These are phyloP conservation scores for Penicillium sp. DNA, from an alignment of 2,329 filamentous ascomycete genomes.

Conservation along the genomic window DNA sequence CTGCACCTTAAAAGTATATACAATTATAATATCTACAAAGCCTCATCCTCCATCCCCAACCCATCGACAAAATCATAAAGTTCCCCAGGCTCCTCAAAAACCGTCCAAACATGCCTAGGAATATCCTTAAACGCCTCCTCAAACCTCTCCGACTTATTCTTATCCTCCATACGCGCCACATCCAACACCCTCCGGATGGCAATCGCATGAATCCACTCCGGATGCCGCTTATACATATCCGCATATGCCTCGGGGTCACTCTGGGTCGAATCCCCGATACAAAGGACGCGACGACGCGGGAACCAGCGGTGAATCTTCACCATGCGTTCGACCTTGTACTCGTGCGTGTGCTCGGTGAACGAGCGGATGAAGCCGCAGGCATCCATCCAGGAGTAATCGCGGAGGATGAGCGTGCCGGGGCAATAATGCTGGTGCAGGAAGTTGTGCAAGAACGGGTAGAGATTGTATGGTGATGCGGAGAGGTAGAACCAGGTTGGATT, in stretches of 20 bases:
- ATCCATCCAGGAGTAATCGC: slow-evolving; percentile 81
- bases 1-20: too few species aligned
- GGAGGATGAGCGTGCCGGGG: slow-evolving; percentile 72
- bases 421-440: slow-evolving; percentile 70
- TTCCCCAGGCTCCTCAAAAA: slow-evolving; percentile 73
- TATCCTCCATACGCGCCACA: slow-evolving; percentile 65
- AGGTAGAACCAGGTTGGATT: slow-evolving; percentile 84
- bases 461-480: slow-evolving; percentile 87
- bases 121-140: slow-evolving; percentile 74
- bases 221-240: slow-evolving; percentile 62
- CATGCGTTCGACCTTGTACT: slow-evolving; percentile 80
- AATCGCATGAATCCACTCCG: slow-evolving; percentile 74
- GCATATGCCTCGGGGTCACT: slow-evolving; percentile 86
- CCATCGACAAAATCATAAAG: slow-evolving; percentile 36
- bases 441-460: slow-evolving; percentile 75
- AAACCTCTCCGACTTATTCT: slow-evolving; percentile 70
- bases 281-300: slow-evolving; percentile 70
- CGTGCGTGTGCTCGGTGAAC: slow-evolving; percentile 71
- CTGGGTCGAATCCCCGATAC: slow-evolving; percentile 86
- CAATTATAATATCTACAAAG: slow-evolving; percentile 5
- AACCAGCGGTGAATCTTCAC: slow-evolving; percentile 72
- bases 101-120: slow-evolving; percentile 65
- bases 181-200: slow-evolving; percentile 79
- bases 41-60: slow-evolving; percentile 22
- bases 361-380: slow-evolving; percentile 71